Conservation (phyloP, 257 asterid genomes). For the Eustoma russellianum region DNA sequence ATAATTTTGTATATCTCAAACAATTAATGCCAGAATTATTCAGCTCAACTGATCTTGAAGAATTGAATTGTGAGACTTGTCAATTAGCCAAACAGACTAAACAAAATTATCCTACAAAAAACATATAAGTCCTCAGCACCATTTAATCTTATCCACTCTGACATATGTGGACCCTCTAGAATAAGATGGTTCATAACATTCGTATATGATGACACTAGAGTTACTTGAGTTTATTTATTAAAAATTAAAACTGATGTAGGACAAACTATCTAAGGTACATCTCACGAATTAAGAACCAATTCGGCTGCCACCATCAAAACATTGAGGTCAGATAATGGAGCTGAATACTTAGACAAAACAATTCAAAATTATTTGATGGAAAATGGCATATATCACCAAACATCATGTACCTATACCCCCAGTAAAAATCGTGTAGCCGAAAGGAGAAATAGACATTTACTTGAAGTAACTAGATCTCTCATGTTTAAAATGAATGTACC, state of each 20-base stretch:
- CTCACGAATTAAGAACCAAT: too few species aligned
- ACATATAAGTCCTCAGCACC: too few species aligned
- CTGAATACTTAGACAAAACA: neutral
- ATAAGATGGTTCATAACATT: neutral
- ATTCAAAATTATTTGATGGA: too few species aligned
- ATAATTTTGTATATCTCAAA: too few species aligned
- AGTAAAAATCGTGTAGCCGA: neutral
- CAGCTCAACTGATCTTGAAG: too few species aligned
- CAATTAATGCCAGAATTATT: too few species aligned
- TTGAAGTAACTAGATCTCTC: neutral
- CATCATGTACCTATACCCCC: neutral
- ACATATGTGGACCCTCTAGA: neutral
- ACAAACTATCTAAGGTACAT: too few species aligned
- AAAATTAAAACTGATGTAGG: too few species aligned
- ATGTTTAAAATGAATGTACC: neutral
- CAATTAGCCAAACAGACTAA: too few species aligned
- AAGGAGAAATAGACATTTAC: neutral
- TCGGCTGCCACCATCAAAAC: neutral
- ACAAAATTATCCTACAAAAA: too few species aligned
- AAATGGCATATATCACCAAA: neutral
- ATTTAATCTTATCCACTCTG: neutral
- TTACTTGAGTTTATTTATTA: too few species aligned
- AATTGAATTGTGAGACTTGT: too few species aligned
- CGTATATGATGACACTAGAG: neutral
- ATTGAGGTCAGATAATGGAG: neutral